Conservation (phyloP, 495 filamentous ascomycete genomes). For the Baudoinia panamericana region DNA sequence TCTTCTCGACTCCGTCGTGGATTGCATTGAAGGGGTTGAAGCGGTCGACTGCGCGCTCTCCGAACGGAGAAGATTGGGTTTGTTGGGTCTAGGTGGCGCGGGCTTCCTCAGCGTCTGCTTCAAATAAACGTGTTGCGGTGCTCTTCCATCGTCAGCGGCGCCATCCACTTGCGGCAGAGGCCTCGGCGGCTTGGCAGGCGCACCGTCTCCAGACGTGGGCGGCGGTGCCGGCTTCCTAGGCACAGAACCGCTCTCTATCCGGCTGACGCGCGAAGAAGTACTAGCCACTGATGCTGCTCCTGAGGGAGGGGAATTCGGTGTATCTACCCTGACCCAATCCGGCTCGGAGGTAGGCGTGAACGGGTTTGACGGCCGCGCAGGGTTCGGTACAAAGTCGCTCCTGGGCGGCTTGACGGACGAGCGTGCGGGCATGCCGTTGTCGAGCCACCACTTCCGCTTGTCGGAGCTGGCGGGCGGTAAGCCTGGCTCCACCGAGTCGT, state of each 20-base stretch:
- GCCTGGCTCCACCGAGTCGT: constrained; percentile 62
- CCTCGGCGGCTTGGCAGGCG: constrained; percentile 9
- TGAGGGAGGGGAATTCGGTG: constrained; percentile 10
- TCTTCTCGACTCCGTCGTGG: constrained; percentile 11
- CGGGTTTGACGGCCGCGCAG: constrained; percentile 65
- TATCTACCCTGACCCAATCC: constrained; percentile 60
- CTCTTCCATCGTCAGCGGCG: constrained; percentile 1
- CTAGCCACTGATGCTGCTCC: constrained; percentile 9
- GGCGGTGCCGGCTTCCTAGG: constrained; percentile 1
- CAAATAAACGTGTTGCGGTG: too few species aligned
- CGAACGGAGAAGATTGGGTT: constrained; percentile 27
- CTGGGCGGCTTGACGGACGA: constrained; percentile 55
- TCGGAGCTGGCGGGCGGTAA: constrained; percentile 86
- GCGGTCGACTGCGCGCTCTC: constrained; percentile 6
- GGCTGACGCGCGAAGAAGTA: constrained; percentile 1
- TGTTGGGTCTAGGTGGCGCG: constrained; percentile 30
- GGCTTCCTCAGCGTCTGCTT: constrained; percentile 27
- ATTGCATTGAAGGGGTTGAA: constrained; percentile 10
- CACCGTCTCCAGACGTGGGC: neutral
- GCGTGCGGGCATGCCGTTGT: constrained; percentile 64
- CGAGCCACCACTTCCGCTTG: constrained; percentile 85
- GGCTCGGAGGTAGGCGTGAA: constrained; percentile 54
- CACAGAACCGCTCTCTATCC: neutral
- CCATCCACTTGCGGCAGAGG: constrained; percentile 3
- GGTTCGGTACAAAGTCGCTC: constrained; percentile 49